Evolutionary conservation across 176 grass and related monocot species (phyloP).

Genomic region (Cymbopogon citratus): DNA sequence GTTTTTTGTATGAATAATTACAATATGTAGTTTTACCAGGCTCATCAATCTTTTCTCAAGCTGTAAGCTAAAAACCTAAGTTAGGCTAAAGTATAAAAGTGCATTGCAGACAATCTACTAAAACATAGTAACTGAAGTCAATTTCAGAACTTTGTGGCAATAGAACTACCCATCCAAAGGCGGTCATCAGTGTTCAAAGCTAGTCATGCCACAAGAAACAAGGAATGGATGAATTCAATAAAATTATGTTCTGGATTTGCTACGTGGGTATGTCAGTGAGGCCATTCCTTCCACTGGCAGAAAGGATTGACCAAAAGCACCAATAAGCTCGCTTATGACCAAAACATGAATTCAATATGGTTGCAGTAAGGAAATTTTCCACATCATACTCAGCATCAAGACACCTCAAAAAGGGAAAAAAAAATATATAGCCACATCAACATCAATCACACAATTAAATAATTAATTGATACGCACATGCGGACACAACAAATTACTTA

Average conservation of each 20-base stretch:
- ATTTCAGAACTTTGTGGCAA: background rate
- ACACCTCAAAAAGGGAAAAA: background rate
- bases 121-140: background rate
- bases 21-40: background rate
- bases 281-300: background rate
- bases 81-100: too few relatives aligned
- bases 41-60: background rate
- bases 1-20: background rate
- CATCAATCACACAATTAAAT: constrained; percentile 10
- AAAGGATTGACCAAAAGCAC: background rate
- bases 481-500: background rate
- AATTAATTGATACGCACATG: constrained; percentile 14
- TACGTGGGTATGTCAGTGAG: background rate
- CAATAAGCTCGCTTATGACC: background rate
- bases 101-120: too few relatives aligned
- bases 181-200: background rate
- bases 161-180: background rate
- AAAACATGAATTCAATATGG: background rate
- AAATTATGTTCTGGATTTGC: background rate
- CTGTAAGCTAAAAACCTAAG: too few relatives aligned
- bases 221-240: background rate
- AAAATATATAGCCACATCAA: constrained; percentile 1
- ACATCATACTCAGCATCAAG: constrained; percentile 7
- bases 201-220: background rate
- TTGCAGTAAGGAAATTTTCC: background rate